Base-by-base conservation (phyloP, 1,139 yeast genomes). In the Taphrina wiesneri region DNA sequence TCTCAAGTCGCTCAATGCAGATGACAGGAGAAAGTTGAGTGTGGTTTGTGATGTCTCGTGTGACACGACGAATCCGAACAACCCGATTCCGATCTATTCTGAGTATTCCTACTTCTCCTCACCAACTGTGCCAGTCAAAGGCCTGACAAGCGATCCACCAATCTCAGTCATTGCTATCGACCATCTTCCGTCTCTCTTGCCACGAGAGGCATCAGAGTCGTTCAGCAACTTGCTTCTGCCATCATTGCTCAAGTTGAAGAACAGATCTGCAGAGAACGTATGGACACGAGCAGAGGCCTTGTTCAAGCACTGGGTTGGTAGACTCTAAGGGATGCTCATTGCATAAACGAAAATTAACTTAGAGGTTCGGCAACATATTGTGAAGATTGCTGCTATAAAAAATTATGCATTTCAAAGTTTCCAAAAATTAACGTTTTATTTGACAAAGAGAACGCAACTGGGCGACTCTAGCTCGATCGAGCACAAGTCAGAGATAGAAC, bases 21-120 rank as follows among this genome's bases (percentile, higher is more conserved):
- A 93, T 76, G 88, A 88, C 78, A 78, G 77, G 67, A 89, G 99
- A 84, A 86, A 83, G 72, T 84, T 93, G 75, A 86, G 93, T 77
- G 90, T 95, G 23, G 90, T 95, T 70, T 97, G 93, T 63, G 99
- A 93, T 77, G 99, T 93, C 67, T 90, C 97, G 67, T 99, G 99
- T 68, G 99, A 95, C 79, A 93, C 98, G 63, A 93, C 99, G 67
- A 95, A 93, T 78, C 98, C 98, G 69, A 95, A 91, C 81, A 93
- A 93, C 80, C 99, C 99, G 69, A 85, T 93, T 70, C 99, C 99
- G 70, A 93, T 93, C 67, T 95, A 93, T 78, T 81, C 85, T 39
- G 82, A 90, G 71, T 96, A 96, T 67, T 93, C 99, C 36, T 92
- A 88, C 15, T 93, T 93, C 80, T 84, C 85, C 71, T 85, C 89